Base-by-base conservation (phyloP, 495 filamentous ascomycete species). In the Symbiotaphrina buchneri region DNA sequence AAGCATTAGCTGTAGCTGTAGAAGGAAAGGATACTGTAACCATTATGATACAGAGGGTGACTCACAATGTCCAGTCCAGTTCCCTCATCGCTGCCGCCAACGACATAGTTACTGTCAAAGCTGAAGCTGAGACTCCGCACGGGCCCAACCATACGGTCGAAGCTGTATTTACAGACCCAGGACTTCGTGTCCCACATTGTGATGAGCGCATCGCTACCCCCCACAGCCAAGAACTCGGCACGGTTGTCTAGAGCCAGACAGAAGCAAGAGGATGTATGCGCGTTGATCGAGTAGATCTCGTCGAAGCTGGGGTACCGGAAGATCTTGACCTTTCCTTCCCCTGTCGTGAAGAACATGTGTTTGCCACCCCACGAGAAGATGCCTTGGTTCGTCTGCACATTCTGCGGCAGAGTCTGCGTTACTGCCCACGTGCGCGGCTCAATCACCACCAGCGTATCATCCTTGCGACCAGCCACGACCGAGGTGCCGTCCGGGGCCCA, bases 101-200 rank as follows among this genome's bases (percentile, higher is more conserved):
- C 71, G 17, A 95, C 54, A 49, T 77, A 95, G 29, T 75, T 72
- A 2, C 87, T 84, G 43, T 93, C 90, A 43, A 81, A 95, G 28
- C 71, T 78, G 54, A 91, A 97, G 40, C 78, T 79, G 21, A 97
- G 65, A 43, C 70, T 81, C 39, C 71, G 72, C 16, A 94, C 74
- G 4, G 75, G 70, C 0, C 80, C 81, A n/a, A 63, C 59, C 48
- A 80, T 74, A 20, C 52, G 45, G 32, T 65, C 66, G 14, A 93
- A 54, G 3, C 80, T 91, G 32, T 79, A 68, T 28, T 72, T 61
- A 45, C 81, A 93, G 31, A 87, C 72, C 83, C 82, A 94, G 43
- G 90, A 77, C 20, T 63, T 66, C 0, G 90, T 93, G 47, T 94
- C 83, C 75, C 84, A 97, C 10, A 95, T 63, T 4, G 75, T 61